These are phyloP conservation scores for Cordyceps cicadae DNA, from an alignment of 2,329 filamentous ascomycete genomes.

Conservation along the genomic window DNA sequence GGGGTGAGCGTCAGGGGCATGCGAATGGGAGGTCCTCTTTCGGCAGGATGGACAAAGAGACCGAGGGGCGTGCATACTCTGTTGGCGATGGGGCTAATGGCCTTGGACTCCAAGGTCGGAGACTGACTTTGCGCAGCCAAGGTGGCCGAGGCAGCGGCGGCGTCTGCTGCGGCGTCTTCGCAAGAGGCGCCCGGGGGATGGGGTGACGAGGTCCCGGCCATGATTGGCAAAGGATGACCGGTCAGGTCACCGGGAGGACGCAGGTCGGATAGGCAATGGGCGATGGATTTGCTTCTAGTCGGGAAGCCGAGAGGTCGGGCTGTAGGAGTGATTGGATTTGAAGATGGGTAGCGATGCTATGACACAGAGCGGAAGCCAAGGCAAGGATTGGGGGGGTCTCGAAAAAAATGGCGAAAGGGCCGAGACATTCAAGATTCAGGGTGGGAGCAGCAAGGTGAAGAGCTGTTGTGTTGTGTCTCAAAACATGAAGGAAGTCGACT, in stretches of 20 bases:
- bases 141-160: not conserved
- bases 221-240: not conserved
- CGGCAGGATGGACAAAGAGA: slow-evolving; percentile 14
- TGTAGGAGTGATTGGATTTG: not conserved
- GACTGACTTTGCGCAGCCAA: not conserved
- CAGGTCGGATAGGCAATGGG: not conserved
- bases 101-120: not conserved
- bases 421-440: slow-evolving; percentile 10
- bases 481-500: not conserved
- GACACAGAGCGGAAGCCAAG: not conserved
- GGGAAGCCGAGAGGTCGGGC: not conserved
- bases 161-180: not conserved
- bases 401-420: not conserved
- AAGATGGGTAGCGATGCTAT: not conserved
- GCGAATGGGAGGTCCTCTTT: slow-evolving; percentile 1
- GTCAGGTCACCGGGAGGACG: not conserved
- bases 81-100: slow-evolving; percentile 13
- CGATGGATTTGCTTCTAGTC: not conserved
- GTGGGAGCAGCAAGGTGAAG: not conserved
- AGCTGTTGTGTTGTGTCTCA: slow-evolving; percentile 6
- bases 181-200: not conserved
- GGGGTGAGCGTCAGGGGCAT: slow-evolving; percentile 10
- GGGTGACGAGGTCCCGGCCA: not conserved
- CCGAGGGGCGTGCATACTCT: slow-evolving; percentile 17
- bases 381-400: slow-evolving; percentile 3